Percentiles rank a stretch among this genome's conserved stretches.
These are phyloP conservation scores for fission yeast (Schizosaccharomyces pombe) DNA, from an alignment of 805 yeast genomes.

Conservation along the genomic window ASM294v3 CU329670.1:3337501-3338000, in stretches of 20 bases:
- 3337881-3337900: constrained; percentile 97
- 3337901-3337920: constrained; percentile 99
- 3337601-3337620: too few relatives aligned
- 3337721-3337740: neutral
- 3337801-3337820: constrained; percentile 98
- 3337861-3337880: constrained; percentile 99
- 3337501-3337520: too few relatives aligned
- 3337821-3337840: constrained; percentile 99
- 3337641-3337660: neutral
- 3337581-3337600: too few relatives aligned
- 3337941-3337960: constrained; percentile 94
- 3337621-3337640: too few relatives aligned
- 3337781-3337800: constrained; percentile 97
- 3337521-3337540: too few relatives aligned
- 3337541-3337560: too few relatives aligned
- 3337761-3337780: constrained; percentile 99
- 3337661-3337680: neutral
- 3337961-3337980: constrained; percentile 99
- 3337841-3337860: constrained; percentile 98
- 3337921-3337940: constrained; percentile 72
- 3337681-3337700: neutral
- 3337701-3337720: neutral
- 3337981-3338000: constrained; percentile 99
- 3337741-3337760: constrained; percentile 29
- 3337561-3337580: too few relatives aligned